Percentiles rank a stretch among this genome's conserved stretches.
Evolutionary conservation across 2,329 filamentous ascomycete genomes (phyloP).

Genomic region (Cadophora sp.): DNA sequence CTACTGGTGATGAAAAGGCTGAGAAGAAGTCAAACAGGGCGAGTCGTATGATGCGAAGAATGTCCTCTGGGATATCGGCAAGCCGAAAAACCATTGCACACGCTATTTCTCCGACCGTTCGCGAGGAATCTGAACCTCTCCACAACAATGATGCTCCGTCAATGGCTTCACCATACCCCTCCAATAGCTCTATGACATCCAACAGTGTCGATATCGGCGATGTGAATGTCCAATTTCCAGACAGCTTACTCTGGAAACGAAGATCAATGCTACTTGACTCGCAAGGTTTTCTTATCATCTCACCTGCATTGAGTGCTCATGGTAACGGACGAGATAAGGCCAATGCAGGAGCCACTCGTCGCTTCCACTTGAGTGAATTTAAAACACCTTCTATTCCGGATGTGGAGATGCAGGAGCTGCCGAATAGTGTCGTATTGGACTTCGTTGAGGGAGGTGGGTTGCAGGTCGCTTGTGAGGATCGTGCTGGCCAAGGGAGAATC

Average conservation of each 20-base stretch:
- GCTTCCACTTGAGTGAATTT: constrained; percentile 88
- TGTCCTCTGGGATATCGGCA: constrained; percentile 63
- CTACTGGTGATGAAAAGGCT: constrained; percentile 55
- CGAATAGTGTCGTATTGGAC: constrained; percentile 77
- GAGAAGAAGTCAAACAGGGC: constrained; percentile 55
- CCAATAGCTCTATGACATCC: constrained; percentile 45
- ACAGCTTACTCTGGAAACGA: constrained; percentile 95
- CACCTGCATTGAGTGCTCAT: constrained; percentile 64
- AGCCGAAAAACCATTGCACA: constrained; percentile 48
- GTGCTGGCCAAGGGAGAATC: constrained; percentile 61
- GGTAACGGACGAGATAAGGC: constrained; percentile 49
- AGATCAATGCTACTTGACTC: constrained; percentile 86
- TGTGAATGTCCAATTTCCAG: constrained; percentile 96
- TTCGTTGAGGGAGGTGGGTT: constrained; percentile 68
- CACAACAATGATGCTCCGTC: constrained; percentile 42
- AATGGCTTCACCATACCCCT: constrained; percentile 30
- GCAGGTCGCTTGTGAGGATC: constrained; percentile 69
- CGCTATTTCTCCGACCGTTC: constrained; percentile 44
- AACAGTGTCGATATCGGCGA: constrained; percentile 61
- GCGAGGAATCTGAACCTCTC: constrained; percentile 47
- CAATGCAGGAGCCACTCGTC: constrained; percentile 70
- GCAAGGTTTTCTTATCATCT: constrained; percentile 82
- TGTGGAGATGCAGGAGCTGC: constrained; percentile 89
- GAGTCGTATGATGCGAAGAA: constrained; percentile 65
- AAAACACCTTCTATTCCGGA: constrained; percentile 81